Base-by-base conservation (phyloP, 139 green algal genomes). In the Micractinium conductrix region DNA sequence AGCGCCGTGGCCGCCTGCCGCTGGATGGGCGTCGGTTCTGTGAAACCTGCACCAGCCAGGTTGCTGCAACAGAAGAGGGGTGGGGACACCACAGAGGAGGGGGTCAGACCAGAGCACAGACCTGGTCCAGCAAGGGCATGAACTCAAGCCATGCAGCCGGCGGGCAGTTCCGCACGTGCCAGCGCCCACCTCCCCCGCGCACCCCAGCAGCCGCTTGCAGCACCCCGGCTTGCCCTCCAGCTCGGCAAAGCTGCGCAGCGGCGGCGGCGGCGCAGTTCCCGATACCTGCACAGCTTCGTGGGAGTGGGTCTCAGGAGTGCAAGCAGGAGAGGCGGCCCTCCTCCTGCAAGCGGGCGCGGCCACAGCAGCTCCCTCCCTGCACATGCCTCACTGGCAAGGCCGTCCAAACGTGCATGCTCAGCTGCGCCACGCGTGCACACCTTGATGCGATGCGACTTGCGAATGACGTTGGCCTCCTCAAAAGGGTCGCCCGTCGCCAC, bases 21-120 rank as follows among this genome's bases (percentile, higher is more conserved):
- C 93, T 99, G 96, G 53, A 99, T 96, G 75, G 95, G 90, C 37
- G 95, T 99, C 26, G 96, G 96, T 4, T 94, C 78, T 4, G 42
- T 40, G 80, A 93, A 98, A 26, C 92, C 91, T 19, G 38, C 62
- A 12, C 30, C 69, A 30, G 40, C 68, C 45, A 95, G 50, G 67
- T 93, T 93, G 38, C 35, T 82, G 40, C 78, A 87, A 30, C 92
- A 69, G 10, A 26, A 9, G 40, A 33, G 63, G 26, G 53, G 53
- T 19, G 19, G 53, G 53, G 53, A 62, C 53, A 62, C 19, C 53
- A 22, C 37, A 21, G 10, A n/a, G 65, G 12, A 38, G 16, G 0
- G 33, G 10, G 35, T 33, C 6, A 72, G 65, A 38, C 2, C 1
- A 42, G 33, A 21, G 69, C 10, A 21, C 53, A 62, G 53, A 6